Evolutionary conservation across 2,329 filamentous ascomycete species (phyloP), one percentile per base, ranked within the genome.

Genomic region (Sodiomyces alkalinus): DNA sequence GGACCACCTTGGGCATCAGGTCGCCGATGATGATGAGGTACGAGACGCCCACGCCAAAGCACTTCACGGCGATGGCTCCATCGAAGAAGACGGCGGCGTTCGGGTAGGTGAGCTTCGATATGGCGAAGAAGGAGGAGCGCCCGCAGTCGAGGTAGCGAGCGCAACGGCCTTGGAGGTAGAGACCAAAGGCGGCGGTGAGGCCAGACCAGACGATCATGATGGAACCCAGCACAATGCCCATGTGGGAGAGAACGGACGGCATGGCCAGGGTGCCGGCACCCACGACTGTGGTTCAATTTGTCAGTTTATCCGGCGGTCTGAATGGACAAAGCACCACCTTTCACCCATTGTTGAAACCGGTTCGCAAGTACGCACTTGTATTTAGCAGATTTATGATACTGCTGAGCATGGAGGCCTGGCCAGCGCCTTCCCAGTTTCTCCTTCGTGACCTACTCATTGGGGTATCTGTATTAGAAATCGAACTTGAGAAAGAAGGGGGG

Each of bases 11-110:
- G 1, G 90, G 90, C 90, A 98, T 98, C 37, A 98, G 60, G 50
- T 98, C 90, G 28, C 90, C 90, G 41, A 98, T 96, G 45, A 98
- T 96, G 46, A 98, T 98, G 43, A 98, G 70, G 56, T 98, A 98
- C 43, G 85, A 94, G 34, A 96, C 82, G 14, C 81, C 90, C 7
- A 98, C 90, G 20, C 90, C 90, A 48, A 98, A 98, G 54, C 90
- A 98, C 52, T 98, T 98, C 47, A 98, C 74, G 9, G 87, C 85
- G 48, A 98, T 98, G 5, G 90, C 90, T 6, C 78, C 76, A 55
- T 98, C 90, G 51, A 98, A 98, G 25, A 96, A 65, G 26, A 98
- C 83, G 7, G 90, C 82, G 3, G 87, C 85, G 49, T 93, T 93
- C 2, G 90, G 90, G 45, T 96, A 98, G 5, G 90, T 96, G 37